A percentile compares a stretch with the other conserved stretches of the same genome.
Conservation (phyloP, 2,329 filamentous ascomycete species). For the Ceratocystis harringtonii region DNA sequence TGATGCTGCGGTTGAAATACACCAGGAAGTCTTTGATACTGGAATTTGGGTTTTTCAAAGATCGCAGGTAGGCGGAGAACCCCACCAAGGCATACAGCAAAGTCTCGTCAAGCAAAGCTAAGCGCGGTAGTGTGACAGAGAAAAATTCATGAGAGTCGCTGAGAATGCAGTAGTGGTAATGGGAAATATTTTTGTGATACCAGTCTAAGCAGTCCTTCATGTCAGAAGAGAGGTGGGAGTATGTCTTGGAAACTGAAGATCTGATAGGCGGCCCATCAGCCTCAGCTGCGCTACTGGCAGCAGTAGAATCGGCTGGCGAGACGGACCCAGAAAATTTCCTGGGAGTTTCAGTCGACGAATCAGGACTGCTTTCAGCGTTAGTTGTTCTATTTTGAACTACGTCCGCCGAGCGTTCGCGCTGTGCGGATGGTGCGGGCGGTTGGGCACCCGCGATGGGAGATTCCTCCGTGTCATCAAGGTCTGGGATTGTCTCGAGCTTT, state of each 20-base stretch:
- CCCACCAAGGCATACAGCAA: constrained; percentile 75
- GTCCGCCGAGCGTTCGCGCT: constrained; percentile 18
- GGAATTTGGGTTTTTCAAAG: constrained; percentile 53
- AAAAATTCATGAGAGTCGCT: constrained; percentile 60
- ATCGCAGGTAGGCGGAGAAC: constrained; percentile 77
- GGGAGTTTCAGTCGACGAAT: constrained; percentile 22
- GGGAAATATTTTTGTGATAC: constrained; percentile 60
- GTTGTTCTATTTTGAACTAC: constrained; percentile 10
- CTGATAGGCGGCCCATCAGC: constrained; percentile 1
- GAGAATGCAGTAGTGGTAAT: constrained; percentile 70
- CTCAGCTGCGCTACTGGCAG: constrained; percentile 10
- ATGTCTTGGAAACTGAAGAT: constrained; percentile 26
- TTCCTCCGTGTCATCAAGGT: constrained; percentile 34
- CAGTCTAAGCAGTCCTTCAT: constrained; percentile 66
- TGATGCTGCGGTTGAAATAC: constrained; percentile 83
- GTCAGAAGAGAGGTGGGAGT: constrained; percentile 49
- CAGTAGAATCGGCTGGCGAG: constrained; percentile 11
- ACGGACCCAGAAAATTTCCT: constrained; percentile 5
- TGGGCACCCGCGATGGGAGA: not conserved
- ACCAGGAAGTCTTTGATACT: constrained; percentile 68
- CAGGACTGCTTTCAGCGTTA: constrained; percentile 25
- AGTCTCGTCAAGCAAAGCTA: constrained; percentile 60
- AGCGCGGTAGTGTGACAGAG: constrained; percentile 50
- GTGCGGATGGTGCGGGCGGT: constrained; percentile 18
- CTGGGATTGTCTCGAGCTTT: constrained; percentile 38